Percentiles rank a stretch among this genome's conserved stretches.
These are phyloP conservation scores for Salix udensis DNA, from an alignment of 345 rosid species.

Conservation along the genomic window DNA sequence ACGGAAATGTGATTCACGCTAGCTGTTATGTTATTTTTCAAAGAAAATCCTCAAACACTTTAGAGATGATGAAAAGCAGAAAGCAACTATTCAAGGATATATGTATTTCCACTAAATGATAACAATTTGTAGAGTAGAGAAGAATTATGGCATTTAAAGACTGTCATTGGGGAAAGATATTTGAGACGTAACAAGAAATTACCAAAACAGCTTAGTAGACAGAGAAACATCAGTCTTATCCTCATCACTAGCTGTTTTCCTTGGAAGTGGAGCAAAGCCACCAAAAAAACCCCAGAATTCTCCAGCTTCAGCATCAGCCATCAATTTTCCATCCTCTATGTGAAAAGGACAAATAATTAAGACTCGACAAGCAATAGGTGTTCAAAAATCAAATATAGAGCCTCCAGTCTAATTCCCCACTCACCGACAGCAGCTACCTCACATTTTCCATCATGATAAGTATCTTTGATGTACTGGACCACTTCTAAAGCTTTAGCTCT, in stretches of 20 bases:
- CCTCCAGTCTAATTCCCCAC: slow-evolving; percentile 28
- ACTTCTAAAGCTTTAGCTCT: slow-evolving; percentile 99
- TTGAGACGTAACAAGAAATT: slow-evolving; percentile 19
- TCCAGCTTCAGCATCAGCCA: slow-evolving; percentile 99
- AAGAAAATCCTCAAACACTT: neutral
- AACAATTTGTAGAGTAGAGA: neutral
- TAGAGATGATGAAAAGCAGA: neutral
- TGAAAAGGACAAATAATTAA: slow-evolving; percentile 17
- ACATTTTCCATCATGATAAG: slow-evolving; percentile 93
- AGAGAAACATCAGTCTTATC: slow-evolving; percentile 42
- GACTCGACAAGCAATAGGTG: slow-evolving; percentile 1
- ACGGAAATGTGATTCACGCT: neutral
- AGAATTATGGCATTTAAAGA: neutral
- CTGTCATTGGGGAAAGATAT: neutral
- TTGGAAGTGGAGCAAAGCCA: slow-evolving; percentile 98
- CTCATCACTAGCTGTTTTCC: slow-evolving; percentile 57
- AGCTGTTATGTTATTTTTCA: neutral
- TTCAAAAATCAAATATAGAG: slow-evolving; percentile 1
- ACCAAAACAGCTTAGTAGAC: slow-evolving; percentile 64
- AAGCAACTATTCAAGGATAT: neutral
- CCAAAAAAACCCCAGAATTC: slow-evolving; percentile 98
- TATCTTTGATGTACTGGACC: slow-evolving; percentile 92
- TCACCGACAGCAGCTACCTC: slow-evolving; percentile 91
- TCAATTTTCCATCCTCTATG: slow-evolving; percentile 92
- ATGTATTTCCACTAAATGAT: neutral